These are phyloP conservation scores for Tieghemiomyces parasiticus DNA, from an alignment of 192 early-diverging fungal genomes.

Conservation along the genomic window DNA sequence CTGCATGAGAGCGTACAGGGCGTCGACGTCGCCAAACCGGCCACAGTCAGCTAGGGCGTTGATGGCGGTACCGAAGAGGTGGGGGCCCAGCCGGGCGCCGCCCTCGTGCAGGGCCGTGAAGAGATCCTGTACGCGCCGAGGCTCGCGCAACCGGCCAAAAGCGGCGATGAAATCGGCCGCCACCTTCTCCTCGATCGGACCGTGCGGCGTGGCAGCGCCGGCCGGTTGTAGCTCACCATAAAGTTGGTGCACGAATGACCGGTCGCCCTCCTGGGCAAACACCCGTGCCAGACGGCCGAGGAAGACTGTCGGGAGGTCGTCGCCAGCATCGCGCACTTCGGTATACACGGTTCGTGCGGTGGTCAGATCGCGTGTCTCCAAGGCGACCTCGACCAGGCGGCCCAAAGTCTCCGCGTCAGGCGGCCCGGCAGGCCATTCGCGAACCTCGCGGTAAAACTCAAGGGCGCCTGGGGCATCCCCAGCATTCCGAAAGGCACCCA, in stretches of 20 bases:
- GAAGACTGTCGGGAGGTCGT: background rate
- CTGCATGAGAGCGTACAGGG: background rate
- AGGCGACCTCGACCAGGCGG: background rate
- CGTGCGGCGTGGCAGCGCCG: no score
- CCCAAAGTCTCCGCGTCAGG: background rate
- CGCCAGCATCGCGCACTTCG: background rate
- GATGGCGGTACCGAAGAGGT: background rate
- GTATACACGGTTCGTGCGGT: background rate
- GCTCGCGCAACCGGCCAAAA: constrained; percentile 1
- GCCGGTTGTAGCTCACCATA: background rate
- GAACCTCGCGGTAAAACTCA: background rate
- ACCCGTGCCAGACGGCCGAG: background rate
- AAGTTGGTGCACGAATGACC: background rate
- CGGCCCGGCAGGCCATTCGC: background rate
- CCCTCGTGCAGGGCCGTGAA: no score
- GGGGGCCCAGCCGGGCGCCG: no score
- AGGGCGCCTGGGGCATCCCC: background rate
- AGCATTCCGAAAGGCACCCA: background rate
- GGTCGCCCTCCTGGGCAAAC: background rate
- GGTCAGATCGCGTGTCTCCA: background rate
- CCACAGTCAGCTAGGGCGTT: background rate
- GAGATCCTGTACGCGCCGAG: background rate
- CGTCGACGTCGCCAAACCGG: background rate
- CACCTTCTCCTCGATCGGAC: no score
- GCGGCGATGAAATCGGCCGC: background rate